Percentiles rank a stretch among this genome's conserved stretches.
phyloP scores from a whole-genome alignment of 2,329 filamentous ascomycete genomes.

The Microsporum canis region DNA sequence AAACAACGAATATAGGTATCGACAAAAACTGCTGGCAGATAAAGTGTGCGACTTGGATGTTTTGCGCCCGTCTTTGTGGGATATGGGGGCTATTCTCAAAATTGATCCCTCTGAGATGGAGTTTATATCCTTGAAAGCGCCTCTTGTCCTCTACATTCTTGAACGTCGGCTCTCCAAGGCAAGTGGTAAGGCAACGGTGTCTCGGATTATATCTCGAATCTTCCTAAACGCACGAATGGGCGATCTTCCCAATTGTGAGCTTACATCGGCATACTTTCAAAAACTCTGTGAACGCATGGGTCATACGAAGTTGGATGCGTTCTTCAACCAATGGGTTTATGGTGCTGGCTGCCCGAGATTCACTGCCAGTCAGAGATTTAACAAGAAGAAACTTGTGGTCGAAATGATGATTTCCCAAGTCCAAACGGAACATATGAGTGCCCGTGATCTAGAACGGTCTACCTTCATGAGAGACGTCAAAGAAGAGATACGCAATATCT shows the following conservation, averaged over 20 bases:
- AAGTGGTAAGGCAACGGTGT: constrained; percentile 70
- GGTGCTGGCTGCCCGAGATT: constrained; percentile 83
- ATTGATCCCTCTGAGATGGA: constrained; percentile 77
- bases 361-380: constrained; percentile 77
- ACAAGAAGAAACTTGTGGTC: constrained; percentile 92
- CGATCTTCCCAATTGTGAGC: constrained; percentile 56
- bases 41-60: constrained; percentile 70
- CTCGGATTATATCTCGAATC: constrained; percentile 73
- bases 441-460: constrained; percentile 53
- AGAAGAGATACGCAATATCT: constrained; percentile 60
- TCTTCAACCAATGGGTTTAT: constrained; percentile 89
- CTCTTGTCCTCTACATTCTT: constrained; percentile 83
- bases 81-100: constrained; percentile 65
- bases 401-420: constrained; percentile 80
- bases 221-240: constrained; percentile 78
- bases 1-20: constrained; percentile 87
- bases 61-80: constrained; percentile 67
- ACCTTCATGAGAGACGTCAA: constrained; percentile 78
- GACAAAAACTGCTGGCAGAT: constrained; percentile 76
- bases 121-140: constrained; percentile 82
- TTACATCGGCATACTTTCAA: constrained; percentile 67
- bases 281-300: constrained; percentile 78
- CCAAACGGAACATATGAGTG: constrained; percentile 47
- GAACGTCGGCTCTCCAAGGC: constrained; percentile 85
- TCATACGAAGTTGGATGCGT: constrained; percentile 73